phyloP scores from a whole-genome alignment of 495 filamentous ascomycete species.

The Trichoderma asperelloides region DNA sequence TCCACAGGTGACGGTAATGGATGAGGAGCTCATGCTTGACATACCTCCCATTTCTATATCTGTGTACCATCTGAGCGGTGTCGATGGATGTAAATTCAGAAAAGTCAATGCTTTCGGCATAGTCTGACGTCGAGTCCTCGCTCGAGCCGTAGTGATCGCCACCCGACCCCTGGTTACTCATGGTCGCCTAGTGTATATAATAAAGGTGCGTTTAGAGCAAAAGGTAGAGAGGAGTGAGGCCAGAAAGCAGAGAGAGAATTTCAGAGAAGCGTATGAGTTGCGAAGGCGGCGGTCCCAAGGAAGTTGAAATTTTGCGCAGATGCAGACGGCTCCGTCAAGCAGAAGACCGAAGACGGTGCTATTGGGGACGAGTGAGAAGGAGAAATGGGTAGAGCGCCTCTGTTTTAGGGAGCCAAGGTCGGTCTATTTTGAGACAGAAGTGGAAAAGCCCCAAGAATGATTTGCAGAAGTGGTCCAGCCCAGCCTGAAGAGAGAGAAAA shows the following conservation, averaged over 20 bases:
- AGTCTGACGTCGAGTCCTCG: constrained; percentile 9
- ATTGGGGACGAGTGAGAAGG: background rate
- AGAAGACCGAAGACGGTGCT: background rate
- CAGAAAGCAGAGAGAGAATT: background rate
- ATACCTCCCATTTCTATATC: constrained; percentile 4
- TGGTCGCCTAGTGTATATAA: background rate
- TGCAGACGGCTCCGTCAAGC: background rate
- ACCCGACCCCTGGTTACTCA: constrained; percentile 1
- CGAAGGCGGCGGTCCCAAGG: background rate
- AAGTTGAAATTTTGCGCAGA: background rate
- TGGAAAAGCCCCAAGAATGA: background rate
- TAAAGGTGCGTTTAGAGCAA: background rate
- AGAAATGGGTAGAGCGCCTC: background rate
- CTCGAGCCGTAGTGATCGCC: background rate
- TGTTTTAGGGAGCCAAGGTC: background rate
- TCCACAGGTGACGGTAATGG: background rate
- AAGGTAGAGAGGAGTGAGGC: background rate
- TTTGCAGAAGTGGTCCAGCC: background rate
- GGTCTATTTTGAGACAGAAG: background rate
- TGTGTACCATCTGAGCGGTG: background rate
- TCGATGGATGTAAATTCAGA: constrained; percentile 8
- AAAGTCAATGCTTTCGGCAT: background rate
- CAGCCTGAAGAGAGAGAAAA: background rate
- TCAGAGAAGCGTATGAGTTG: background rate
- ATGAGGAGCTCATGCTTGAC: background rate